phyloP scores from a whole-genome alignment of 305 asterid genomes.

The Solanum hybrid region DNA sequence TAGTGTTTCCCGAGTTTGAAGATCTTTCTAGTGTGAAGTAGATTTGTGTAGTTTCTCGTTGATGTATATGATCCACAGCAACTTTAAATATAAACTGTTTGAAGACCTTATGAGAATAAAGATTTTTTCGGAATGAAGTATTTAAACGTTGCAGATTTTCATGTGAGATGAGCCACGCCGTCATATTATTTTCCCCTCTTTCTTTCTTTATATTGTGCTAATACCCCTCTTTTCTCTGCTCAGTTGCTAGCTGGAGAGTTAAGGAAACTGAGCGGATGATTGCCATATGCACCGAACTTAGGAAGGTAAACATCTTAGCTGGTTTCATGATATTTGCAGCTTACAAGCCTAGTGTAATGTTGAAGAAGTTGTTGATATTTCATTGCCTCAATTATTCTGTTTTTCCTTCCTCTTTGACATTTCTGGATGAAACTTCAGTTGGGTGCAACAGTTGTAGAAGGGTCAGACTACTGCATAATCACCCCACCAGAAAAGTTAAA shows the following conservation, averaged over 20 bases:
- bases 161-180: neutral
- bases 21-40: neutral
- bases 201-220: neutral
- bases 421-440: constrained; percentile 31
- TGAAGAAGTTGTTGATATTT: too few species aligned
- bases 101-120: neutral
- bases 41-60: neutral
- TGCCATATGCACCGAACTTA: constrained; percentile 92
- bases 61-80: neutral
- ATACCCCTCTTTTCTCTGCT: neutral
- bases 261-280: constrained; percentile 98
- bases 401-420: neutral
- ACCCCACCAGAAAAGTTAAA: constrained; percentile 90
- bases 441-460: constrained; percentile 97
- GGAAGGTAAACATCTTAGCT: constrained; percentile 54
- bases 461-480: constrained; percentile 84
- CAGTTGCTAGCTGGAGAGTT: constrained; percentile 99
- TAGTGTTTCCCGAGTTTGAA: neutral
- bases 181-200: neutral
- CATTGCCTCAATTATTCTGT: too few species aligned
- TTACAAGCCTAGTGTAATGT: neutral
- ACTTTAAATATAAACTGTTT: neutral
- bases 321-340: neutral
- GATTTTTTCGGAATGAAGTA: neutral
- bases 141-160: neutral